Conservation (phyloP, 2,329 filamentous ascomycete species). For the Tolypocladium cylindrosporum region DNA sequence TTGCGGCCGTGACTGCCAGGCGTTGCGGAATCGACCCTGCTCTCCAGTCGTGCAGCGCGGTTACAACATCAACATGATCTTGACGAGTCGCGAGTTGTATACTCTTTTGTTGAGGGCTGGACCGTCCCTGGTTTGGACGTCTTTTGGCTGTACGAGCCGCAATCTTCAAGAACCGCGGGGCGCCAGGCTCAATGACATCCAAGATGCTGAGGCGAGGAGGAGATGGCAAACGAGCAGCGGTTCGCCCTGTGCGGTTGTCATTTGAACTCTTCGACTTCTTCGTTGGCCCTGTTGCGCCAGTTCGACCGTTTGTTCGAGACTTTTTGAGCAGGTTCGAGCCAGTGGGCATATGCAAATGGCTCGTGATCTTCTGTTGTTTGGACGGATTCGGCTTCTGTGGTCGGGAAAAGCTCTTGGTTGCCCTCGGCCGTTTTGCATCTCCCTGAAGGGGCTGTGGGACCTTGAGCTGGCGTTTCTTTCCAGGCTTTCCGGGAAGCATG, state of each 20-base stretch:
- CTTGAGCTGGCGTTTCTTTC: conserved; percentile 29
- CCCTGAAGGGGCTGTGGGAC: conserved; percentile 13
- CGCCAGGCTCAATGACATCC: conserved; percentile 43
- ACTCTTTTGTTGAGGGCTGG: conserved; percentile 43
- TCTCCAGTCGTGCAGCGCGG: conserved; percentile 45
- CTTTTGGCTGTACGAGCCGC: conserved; percentile 47
- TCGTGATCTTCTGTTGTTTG: conserved; percentile 23
- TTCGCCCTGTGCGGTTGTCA: conserved; percentile 1
- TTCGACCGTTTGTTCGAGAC: not conserved
- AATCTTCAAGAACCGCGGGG: conserved; percentile 50
- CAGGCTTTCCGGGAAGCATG: conserved; percentile 33
- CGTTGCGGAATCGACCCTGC: conserved; percentile 38
- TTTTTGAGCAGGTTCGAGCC: not conserved
- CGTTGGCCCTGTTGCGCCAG: not conserved
- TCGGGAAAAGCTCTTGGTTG: conserved; percentile 10
- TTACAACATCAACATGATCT: conserved; percentile 48
- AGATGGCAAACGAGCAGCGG: not conserved
- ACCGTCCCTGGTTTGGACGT: conserved; percentile 38
- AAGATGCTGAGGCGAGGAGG: conserved; percentile 48
- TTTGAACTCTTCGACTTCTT: conserved; percentile 8
- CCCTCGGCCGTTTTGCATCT: conserved; percentile 15
- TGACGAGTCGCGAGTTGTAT: conserved; percentile 50
- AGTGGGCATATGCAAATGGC: conserved; percentile 11
- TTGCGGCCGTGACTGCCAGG: conserved; percentile 17
- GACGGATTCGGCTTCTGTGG: conserved; percentile 6